These are phyloP conservation scores for Boletus mariae DNA, from an alignment of 1,284 basidiomycete species.

Conservation along the genomic window DNA sequence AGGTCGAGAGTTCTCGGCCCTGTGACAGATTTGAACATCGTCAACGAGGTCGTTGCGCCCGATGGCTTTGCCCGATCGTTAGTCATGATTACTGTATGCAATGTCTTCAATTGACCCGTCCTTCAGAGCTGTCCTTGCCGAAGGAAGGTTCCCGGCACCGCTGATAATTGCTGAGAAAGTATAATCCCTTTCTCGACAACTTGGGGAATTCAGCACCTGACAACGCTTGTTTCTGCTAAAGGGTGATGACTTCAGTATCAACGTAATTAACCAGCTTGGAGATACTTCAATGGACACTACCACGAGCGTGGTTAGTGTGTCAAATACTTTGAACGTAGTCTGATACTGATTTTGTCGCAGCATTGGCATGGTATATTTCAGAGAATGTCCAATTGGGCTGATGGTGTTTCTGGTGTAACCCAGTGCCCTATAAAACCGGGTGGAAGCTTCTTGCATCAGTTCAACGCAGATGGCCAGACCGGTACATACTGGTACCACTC, in stretches of 20 bases:
- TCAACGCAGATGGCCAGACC: no score
- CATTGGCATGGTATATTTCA: no score
- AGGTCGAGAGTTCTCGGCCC: constrained; percentile 13
- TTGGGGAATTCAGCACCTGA: neutral
- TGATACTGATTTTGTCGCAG: no score
- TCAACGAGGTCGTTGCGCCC: constrained; percentile 16
- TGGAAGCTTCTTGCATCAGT: no score
- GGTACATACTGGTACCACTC: no score
- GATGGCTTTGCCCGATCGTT: constrained; percentile 24
- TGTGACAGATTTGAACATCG: no score
- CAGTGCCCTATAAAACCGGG: no score
- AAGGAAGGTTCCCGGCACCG: constrained; percentile 33
- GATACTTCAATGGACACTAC: constrained; percentile 32
- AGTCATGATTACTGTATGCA: neutral
- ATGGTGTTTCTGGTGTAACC: no score
- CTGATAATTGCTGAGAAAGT: constrained; percentile 34
- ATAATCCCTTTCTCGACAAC: neutral
- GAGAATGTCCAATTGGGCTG: no score
- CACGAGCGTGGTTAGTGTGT: constrained; percentile 28
- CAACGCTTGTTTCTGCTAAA: constrained; percentile 3
- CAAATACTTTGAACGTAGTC: constrained; percentile 3
- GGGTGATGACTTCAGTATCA: constrained; percentile 31
- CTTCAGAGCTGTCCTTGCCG: constrained; percentile 21
- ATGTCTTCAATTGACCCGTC: neutral
- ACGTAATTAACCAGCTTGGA: constrained; percentile 32